Percentiles rank a stretch among this genome's conserved stretches.
Conservation (phyloP, 2,329 filamentous ascomycete genomes). For the Fusarium penzigii region DNA sequence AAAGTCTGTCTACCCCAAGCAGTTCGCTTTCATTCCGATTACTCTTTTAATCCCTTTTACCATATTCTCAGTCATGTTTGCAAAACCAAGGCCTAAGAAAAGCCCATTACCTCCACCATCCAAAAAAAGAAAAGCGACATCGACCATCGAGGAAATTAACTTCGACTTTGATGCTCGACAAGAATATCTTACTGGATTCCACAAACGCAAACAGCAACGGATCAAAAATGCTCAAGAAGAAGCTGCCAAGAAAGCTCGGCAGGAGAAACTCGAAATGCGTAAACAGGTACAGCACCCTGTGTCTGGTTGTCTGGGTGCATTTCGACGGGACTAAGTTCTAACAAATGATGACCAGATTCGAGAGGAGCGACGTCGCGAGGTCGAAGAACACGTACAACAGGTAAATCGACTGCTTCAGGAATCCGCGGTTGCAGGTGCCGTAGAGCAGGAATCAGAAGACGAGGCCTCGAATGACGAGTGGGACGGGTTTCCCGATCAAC, state of each 20-base stretch:
- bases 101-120: slow-evolving; percentile 55
- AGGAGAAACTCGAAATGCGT: slow-evolving; percentile 73
- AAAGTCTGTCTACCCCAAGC: not conserved
- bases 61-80: slow-evolving; percentile 43
- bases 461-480: slow-evolving; percentile 55
- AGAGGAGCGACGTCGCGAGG: slow-evolving; percentile 77
- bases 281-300: slow-evolving; percentile 63
- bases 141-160: slow-evolving; percentile 73
- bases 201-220: slow-evolving; percentile 88
- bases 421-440: slow-evolving; percentile 48
- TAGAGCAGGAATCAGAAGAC: slow-evolving; percentile 43
- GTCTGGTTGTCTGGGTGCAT: not conserved
- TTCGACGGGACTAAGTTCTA: too few species aligned
- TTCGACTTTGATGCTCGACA: slow-evolving; percentile 80
- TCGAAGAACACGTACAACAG: slow-evolving; percentile 78
- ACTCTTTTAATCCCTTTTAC: not conserved
- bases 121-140: slow-evolving; percentile 67
- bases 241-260: slow-evolving; percentile 72
- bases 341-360: slow-evolving; percentile 60
- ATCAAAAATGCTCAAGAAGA: slow-evolving; percentile 83
- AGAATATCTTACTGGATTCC: slow-evolving; percentile 93
- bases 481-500: slow-evolving; percentile 62
- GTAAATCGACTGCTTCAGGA: slow-evolving; percentile 71
- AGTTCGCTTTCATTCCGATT: not conserved
- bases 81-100: slow-evolving; percentile 61